Percentiles rank a stretch among this genome's conserved stretches.
These are phyloP conservation scores for Curvularia spicifera DNA, from an alignment of 2,329 filamentous ascomycete genomes.

Conservation along the genomic window DNA sequence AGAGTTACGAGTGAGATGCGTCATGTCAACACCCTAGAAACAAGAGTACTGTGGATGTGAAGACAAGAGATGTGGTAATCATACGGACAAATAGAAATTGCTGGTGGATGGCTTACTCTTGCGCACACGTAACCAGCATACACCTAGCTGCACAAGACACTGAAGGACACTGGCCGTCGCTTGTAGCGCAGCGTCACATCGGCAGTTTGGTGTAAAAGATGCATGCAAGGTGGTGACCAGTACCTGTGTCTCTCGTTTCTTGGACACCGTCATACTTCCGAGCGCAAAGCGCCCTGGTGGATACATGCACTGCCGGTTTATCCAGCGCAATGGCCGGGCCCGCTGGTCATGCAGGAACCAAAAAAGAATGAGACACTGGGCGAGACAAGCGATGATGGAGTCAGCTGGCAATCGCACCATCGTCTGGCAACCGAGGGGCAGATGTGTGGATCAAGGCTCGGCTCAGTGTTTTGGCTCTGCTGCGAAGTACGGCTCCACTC, in stretches of 20 bases:
- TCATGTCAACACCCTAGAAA: neutral
- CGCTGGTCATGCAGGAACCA: slow-evolving; percentile 8
- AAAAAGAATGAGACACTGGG: neutral
- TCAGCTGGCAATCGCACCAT: neutral
- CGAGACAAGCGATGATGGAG: neutral
- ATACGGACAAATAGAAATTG: slow-evolving; percentile 4
- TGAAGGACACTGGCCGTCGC: slow-evolving; percentile 5
- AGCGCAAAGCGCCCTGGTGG: neutral
- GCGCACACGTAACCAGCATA: no score
- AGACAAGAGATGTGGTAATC: neutral
- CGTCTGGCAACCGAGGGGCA: neutral
- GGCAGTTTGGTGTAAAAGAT: neutral
- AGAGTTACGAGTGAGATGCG: neutral
- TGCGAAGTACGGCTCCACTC: neutral
- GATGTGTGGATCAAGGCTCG: neutral
- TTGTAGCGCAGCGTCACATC: slow-evolving; percentile 7
- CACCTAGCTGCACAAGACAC: neutral
- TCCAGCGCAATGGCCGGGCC: slow-evolving; percentile 1
- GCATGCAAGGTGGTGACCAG: slow-evolving; percentile 2
- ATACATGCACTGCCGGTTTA: slow-evolving; percentile 9
- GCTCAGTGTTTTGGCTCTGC: neutral
- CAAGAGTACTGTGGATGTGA: neutral
- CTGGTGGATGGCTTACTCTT: neutral
- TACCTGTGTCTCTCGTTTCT: slow-evolving; percentile 1
- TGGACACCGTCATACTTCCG: neutral